These are phyloP conservation scores for Geosiphon pyriformis DNA, from an alignment of 192 early-diverging fungal genomes.

Conservation along the genomic window DNA sequence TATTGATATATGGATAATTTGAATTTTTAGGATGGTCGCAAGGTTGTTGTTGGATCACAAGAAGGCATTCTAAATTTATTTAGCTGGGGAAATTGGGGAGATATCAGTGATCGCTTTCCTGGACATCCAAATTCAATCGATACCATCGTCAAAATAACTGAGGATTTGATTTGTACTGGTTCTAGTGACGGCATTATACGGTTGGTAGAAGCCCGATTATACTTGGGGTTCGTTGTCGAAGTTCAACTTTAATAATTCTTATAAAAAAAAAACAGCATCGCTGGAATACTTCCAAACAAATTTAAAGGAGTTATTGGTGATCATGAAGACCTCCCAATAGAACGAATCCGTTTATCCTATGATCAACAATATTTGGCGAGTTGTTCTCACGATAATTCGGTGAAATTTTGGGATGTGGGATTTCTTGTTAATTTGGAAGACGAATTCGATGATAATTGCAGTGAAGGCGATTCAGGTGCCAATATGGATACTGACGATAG, in stretches of 20 bases:
- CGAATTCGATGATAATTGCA: slow-evolving; percentile 37
- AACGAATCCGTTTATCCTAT: slow-evolving; percentile 65
- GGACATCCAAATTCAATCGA: slow-evolving; percentile 93
- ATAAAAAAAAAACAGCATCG: too few species aligned
- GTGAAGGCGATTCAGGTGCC: too few species aligned
- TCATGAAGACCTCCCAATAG: slow-evolving; percentile 86
- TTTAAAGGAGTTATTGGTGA: slow-evolving; percentile 87
- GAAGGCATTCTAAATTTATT: slow-evolving; percentile 85
- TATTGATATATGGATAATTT: too few species aligned
- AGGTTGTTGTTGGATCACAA: slow-evolving; percentile 89
- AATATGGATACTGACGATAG: slow-evolving; percentile 47
- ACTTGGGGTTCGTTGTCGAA: too few species aligned
- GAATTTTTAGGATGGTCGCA: slow-evolving; percentile 62
- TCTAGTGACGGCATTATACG: slow-evolving; percentile 87
- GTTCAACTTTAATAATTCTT: too few species aligned
- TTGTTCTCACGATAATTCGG: slow-evolving; percentile 78
- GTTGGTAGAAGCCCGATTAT: slow-evolving; percentile 13
- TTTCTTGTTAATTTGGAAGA: slow-evolving; percentile 51
- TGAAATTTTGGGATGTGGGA: slow-evolving; percentile 85
- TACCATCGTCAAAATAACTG: slow-evolving; percentile 76
- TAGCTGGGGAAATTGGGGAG: slow-evolving; percentile 87
- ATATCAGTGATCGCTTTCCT: slow-evolving; percentile 87
- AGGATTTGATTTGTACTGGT: slow-evolving; percentile 83
- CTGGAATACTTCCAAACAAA: slow-evolving; percentile 88
- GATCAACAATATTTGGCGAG: slow-evolving; percentile 74